Percentiles rank a stretch among this genome's conserved stretches.
Conservation (phyloP, 495 filamentous ascomycete genomes). For the Penicillium taxi region DNA sequence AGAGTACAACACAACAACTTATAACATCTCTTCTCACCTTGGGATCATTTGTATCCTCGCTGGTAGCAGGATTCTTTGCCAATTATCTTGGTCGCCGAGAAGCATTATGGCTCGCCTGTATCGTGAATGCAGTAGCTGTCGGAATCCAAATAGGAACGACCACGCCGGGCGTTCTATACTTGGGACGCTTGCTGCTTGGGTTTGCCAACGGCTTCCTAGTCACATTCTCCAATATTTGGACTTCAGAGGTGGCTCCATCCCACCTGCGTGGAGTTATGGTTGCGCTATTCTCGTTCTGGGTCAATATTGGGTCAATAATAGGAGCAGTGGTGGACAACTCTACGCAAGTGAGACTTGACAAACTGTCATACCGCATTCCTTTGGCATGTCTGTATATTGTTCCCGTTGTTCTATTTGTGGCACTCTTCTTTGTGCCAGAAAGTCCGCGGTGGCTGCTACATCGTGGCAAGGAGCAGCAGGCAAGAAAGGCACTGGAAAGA, state of each 20-base stretch:
- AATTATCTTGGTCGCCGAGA: conserved; percentile 9
- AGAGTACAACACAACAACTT: conserved; percentile 31
- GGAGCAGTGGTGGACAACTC: conserved; percentile 10
- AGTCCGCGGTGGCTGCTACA: conserved; percentile 14
- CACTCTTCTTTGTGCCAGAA: conserved; percentile 11
- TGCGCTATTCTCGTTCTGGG: conserved; percentile 11
- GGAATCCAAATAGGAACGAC: conserved; percentile 13
- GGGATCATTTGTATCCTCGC: conserved; percentile 51
- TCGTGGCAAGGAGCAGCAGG: conserved; percentile 4
- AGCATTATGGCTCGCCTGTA: conserved; percentile 12
- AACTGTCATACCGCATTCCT: conserved; percentile 9
- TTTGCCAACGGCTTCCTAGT: conserved; percentile 14
- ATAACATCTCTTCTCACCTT: conserved; percentile 44
- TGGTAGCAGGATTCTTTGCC: conserved; percentile 35
- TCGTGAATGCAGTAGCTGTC: conserved; percentile 10
- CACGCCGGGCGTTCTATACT: conserved; percentile 5
- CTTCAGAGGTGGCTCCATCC: conserved; percentile 8
- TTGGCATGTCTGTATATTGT: conserved; percentile 12
- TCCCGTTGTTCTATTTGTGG: conserved; percentile 6
- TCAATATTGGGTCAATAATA: conserved; percentile 12
- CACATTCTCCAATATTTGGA: conserved; percentile 12
- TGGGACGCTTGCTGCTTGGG: conserved; percentile 9
- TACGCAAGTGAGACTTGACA: conserved; percentile 9
- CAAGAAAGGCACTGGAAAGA: conserved; percentile 10
- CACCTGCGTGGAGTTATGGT: conserved; percentile 13